phyloP scores from a whole-genome alignment of 176 grass and related monocot genomes.

The Tuctoria greenei region DNA sequence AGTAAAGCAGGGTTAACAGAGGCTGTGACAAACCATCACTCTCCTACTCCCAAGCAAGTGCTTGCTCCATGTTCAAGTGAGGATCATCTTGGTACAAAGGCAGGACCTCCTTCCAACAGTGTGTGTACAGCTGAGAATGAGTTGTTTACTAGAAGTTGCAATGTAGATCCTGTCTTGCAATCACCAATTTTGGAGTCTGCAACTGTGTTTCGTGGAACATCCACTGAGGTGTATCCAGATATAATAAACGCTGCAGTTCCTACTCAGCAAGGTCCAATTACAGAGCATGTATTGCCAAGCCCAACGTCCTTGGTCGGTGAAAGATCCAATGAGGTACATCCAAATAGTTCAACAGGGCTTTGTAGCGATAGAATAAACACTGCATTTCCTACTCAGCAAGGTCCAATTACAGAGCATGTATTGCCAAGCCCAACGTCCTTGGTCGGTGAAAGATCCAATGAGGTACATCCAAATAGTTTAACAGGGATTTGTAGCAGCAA shows the following conservation, averaged over 20 bases:
- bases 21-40: slow-evolving; percentile 17
- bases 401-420: neutral
- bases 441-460: neutral
- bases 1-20: slow-evolving; percentile 18
- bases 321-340: neutral
- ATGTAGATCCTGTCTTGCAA: neutral
- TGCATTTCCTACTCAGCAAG: neutral
- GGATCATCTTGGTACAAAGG: slow-evolving; percentile 23
- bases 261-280: neutral
- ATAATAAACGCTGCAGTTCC: neutral
- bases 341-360: slow-evolving; percentile 5
- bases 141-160: neutral
- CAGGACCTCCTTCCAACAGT: slow-evolving; percentile 11
- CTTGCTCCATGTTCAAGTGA: slow-evolving; percentile 31
- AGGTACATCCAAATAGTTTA: slow-evolving; percentile 14
- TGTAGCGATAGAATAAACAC: neutral
- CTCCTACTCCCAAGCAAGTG: slow-evolving; percentile 29
- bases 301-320: neutral
- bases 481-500: neutral
- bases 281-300: neutral
- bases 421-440: neutral
- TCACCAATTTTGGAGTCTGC: too few species aligned
- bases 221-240: slow-evolving; percentile 1
- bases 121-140: slow-evolving; percentile 7
- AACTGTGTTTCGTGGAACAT: too few species aligned